Percentiles rank a stretch among this genome's conserved stretches.
These are phyloP conservation scores for Colletotrichum eremochloae DNA, from an alignment of 2,329 filamentous ascomycete species.

Conservation along the genomic window DNA sequence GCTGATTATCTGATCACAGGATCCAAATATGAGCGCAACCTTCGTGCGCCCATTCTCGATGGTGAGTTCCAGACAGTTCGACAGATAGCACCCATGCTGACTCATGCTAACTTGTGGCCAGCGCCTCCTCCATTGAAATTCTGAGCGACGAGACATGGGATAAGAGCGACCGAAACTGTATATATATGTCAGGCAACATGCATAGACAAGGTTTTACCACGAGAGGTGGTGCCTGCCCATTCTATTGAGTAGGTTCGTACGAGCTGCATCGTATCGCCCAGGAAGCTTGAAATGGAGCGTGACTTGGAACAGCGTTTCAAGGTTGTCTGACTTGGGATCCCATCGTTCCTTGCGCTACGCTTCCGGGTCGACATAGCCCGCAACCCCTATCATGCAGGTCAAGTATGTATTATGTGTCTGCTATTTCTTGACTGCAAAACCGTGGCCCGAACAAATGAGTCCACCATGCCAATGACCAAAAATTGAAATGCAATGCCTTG, in stretches of 20 bases:
- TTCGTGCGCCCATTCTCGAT: conserved; percentile 83
- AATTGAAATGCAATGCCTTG: too few relatives aligned
- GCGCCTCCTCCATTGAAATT: conserved; percentile 66
- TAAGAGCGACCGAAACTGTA: conserved; percentile 49
- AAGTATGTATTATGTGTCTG: too few relatives aligned
- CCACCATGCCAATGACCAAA: too few relatives aligned
- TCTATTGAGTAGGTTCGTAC: not conserved
- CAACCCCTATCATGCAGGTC: not conserved
- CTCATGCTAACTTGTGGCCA: conserved; percentile 44
- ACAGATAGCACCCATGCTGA: conserved; percentile 24
- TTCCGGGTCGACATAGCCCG: too few relatives aligned
- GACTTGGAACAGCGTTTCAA: too few relatives aligned
- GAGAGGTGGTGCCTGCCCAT: too few relatives aligned
- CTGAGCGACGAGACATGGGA: conserved; percentile 45
- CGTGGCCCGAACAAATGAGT: too few relatives aligned
- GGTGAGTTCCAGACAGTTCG: conserved; percentile 71
- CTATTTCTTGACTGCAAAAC: too few relatives aligned
- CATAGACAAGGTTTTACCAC: not conserved
- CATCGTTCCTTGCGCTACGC: too few relatives aligned
- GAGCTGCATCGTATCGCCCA: not conserved
- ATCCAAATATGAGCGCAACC: conserved; percentile 95
- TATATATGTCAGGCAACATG: not conserved
- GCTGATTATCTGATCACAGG: conserved; percentile 62
- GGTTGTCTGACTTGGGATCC: not conserved
- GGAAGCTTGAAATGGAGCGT: not conserved